Base-by-base conservation (phyloP, 805 yeast species). In the Sungouiella thailandica region DNA sequence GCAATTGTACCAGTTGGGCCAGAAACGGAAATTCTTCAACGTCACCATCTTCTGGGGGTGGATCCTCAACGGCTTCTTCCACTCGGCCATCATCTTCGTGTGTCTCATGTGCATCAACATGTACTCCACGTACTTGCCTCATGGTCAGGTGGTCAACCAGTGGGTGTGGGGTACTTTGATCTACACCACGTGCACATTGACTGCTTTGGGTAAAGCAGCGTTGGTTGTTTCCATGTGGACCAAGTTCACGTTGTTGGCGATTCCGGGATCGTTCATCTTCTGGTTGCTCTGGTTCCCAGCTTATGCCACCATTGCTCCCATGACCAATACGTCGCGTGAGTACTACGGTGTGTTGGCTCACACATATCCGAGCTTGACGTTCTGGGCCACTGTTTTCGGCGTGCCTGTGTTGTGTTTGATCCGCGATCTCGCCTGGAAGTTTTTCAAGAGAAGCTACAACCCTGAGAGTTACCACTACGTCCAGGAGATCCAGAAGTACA, bases 161-260 rank as follows among this genome's bases (percentile, higher is more conserved):
- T 93, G 98, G 97, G 66, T 83, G 1, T 86, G 95, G 89, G 97
- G 98, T 34, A 83, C 89, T 10, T 85, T 95, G 4, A 66, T 88
- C 8, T 93, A 79, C 59, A 83, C 97, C 1, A 74, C 94, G 0
- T 86, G 96, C 57, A 76, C 88, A 7, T 64, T 90, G 36, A 88
- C 96, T 0, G 93, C 90, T 0, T 70, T 93, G 31, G 97, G 97
- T 5, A 93, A 93, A 58, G 98, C 99, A 2, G 97, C 95, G 0
- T 68, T 93, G 36, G 78, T 89, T 17, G 84, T 95, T 1, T 86
- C 84, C 28, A 77, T 84, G 62, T 94, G 98, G 98, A 93, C 97
- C 20, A 87, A 89, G 55, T 90, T 80, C 56, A 88, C 97, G 0
- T 51, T 90, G 15, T 41, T 88, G 34, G 97, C 97, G 2, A 90